Base-by-base conservation (phyloP, 1,284 basidiomycete genomes). In the Apiotrichum veenhuisii region DNA sequence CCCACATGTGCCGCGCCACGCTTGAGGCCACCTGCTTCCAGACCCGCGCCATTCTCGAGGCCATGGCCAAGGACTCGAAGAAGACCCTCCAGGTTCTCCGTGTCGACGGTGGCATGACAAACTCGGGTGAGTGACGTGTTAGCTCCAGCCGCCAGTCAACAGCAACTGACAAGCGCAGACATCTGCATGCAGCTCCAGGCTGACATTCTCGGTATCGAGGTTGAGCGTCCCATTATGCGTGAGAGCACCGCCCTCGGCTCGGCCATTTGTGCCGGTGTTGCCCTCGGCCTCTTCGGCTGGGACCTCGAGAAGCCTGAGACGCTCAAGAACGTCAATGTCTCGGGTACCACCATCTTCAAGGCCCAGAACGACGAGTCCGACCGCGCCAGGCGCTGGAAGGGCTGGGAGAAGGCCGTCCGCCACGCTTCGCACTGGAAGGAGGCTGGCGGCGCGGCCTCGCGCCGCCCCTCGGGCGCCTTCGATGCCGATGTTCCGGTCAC, bases 181-280 rank as follows among this genome's bases (percentile, higher is more conserved):
- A 30, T 12, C 30, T 5, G 7, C 30, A 30, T 30, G 30, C 30
- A 30, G 30, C 30, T 30, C 30, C 30, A 30, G 30, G 30, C 30
- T 12, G 90, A 98, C 67, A 81, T 97, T 48, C 88, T 93, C 26
- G 95, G 94, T 14, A 94, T 97, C 77, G 85, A 85, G 23, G 91
- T 98, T 56, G 81, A 94, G 61, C 82, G 95, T 53, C 94, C 95
- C 17, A 87, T 91, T 70, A 98, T 98, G 95, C 82, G 94, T 73
- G 95, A 98, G 75, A 93, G 91, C 11, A 98, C 95, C 8, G 95
- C 96, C 7, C 81, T 98, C 40, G 95, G 95, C n/a, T 91, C 92
- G 11, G 96, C 96, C 20, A 80, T 98, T 41, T 84, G 97, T n/a
- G 95, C 96, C 17, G 96, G 89, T 17, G 84, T 89, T 41, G 93